Conservation (phyloP, 768 basidiomycete species). For the Cantharellus cinnabarinus region DNA sequence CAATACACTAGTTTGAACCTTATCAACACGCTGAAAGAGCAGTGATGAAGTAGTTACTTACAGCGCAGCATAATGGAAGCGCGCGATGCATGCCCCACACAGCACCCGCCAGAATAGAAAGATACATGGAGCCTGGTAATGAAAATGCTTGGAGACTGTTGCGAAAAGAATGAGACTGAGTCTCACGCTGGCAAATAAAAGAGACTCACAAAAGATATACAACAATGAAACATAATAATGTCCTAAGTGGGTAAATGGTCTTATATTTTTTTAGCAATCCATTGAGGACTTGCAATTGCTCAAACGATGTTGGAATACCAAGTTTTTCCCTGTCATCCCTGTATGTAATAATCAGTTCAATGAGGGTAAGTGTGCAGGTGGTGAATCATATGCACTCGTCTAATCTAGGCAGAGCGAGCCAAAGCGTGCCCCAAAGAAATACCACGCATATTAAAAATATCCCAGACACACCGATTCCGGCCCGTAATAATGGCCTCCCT, state of each 20-base stretch:
- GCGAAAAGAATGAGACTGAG: neutral
- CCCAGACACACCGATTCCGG: slow-evolving; percentile 63
- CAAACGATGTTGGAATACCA: slow-evolving; percentile 74
- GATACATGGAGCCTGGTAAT: slow-evolving; percentile 92
- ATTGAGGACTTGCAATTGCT: slow-evolving; percentile 71
- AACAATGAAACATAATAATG: slow-evolving; percentile 68
- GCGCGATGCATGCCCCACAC: slow-evolving; percentile 82
- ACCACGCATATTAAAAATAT: slow-evolving; percentile 53
- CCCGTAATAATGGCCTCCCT: slow-evolving; percentile 48
- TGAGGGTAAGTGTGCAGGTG: slow-evolving; percentile 4
- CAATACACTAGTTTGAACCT: slow-evolving; percentile 36
- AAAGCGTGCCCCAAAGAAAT: slow-evolving; percentile 58
- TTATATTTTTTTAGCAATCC: slow-evolving; percentile 78
- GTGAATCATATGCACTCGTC: slow-evolving; percentile 37
- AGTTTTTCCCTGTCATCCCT: slow-evolving; percentile 60
- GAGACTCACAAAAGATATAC: slow-evolving; percentile 77
- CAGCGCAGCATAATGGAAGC: slow-evolving; percentile 73
- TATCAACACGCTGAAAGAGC: neutral
- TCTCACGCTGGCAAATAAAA: neutral
- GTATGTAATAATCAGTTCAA: slow-evolving; percentile 6
- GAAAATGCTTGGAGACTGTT: slow-evolving; percentile 86
- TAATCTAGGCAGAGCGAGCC: slow-evolving; percentile 57
- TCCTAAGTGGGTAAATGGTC: slow-evolving; percentile 66
- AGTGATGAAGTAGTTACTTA: slow-evolving; percentile 11
- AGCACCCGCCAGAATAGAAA: slow-evolving; percentile 89